Evolutionary conservation across 2,329 filamentous ascomycete species (phyloP), one percentile per base, ranked within the genome.

Genomic region (Ceratocystis eucalypticola): DNA sequence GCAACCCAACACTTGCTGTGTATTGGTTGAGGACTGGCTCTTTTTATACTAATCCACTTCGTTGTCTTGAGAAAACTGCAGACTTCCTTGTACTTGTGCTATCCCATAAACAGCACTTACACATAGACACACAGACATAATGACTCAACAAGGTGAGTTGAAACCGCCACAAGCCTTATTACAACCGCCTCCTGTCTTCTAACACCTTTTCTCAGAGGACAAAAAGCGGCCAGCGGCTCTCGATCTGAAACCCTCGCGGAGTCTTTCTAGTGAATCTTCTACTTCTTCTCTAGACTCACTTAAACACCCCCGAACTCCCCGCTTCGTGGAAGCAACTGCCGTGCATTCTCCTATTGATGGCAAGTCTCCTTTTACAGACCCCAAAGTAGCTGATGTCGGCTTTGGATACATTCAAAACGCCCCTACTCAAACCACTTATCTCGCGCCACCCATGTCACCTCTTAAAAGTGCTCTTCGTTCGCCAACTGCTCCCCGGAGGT

Each of bases 391-490:
- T 68, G 91, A 96, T 77, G 84, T 96, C 70, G 92, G 92, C 70
- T 96, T 97, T 76, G 91, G 92, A 74, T 96, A 96, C 78, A 88
- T 96, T 73, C 81, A 79, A 77, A 77, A 79, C 74, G 79, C 86
- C 71, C 77, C 81, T 68, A 80, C 80, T 70, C 80, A 83, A 8
- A 64, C 66, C 6, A 25, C 61, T 30, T 46, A 64, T 33, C 28
- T 64, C 12, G 83, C 83, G 79, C 84, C 86, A 46, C 89, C 90
- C 65, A 87, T 82, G 71, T 88, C 89, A 22, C 90, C 90, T 5
- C 82, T 96, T 71, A 96, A 94, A 81, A 96, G 91, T 76, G 92
- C 91, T 65, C 82, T 96, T 80, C 96, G 84, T 78, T 86, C 89
- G 20, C 92, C 93, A 3, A 91, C 91, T 22, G 93, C 91, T 1